phyloP scores from a whole-genome alignment of 2,329 filamentous ascomycete genomes.

The Gaeumannomyces sp. region DNA sequence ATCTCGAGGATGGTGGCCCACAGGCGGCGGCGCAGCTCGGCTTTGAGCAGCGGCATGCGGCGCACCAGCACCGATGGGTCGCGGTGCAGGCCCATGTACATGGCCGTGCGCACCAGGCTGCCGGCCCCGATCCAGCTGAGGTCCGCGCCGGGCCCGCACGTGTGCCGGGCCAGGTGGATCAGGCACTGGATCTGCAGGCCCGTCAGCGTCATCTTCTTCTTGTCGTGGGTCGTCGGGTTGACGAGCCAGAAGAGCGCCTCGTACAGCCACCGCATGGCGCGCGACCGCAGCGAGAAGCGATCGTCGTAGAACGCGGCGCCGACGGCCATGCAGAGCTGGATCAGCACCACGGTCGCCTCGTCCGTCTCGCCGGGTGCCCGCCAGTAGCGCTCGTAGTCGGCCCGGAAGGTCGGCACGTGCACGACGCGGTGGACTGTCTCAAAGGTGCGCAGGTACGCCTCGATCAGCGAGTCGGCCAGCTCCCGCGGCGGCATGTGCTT shows the following conservation, averaged over 20 bases:
- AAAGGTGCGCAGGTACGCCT: conserved; percentile 47
- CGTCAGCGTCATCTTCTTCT: conserved; percentile 40
- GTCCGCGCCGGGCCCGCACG: conserved; percentile 34
- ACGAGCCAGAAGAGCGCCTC: conserved; percentile 47
- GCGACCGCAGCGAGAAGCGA: conserved; percentile 33
- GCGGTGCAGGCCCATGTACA: conserved; percentile 45
- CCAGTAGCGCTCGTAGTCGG: conserved; percentile 48
- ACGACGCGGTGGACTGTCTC: conserved; percentile 52
- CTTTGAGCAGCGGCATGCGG: conserved; percentile 25
- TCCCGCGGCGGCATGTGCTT: conserved; percentile 33
- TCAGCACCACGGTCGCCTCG: conserved; percentile 20
- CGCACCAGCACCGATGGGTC: conserved; percentile 35
- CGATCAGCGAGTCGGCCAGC: conserved; percentile 45
- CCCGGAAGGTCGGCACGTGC: conserved; percentile 50
- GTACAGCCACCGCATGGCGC: conserved; percentile 43
- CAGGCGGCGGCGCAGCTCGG: conserved; percentile 43
- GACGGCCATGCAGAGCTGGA: conserved; percentile 47
- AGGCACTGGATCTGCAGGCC: conserved; percentile 48
- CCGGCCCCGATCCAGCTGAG: conserved; percentile 42
- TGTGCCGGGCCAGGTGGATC: conserved; percentile 41
- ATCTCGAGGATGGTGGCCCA: conserved; percentile 50
- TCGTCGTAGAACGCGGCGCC: conserved; percentile 43
- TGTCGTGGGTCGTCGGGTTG: conserved; percentile 37
- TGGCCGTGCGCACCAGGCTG: conserved; percentile 35
- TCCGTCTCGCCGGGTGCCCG: conserved; percentile 10